Conservation (phyloP, 176 grass and related monocot species). For the Carex scoparia region DNA sequence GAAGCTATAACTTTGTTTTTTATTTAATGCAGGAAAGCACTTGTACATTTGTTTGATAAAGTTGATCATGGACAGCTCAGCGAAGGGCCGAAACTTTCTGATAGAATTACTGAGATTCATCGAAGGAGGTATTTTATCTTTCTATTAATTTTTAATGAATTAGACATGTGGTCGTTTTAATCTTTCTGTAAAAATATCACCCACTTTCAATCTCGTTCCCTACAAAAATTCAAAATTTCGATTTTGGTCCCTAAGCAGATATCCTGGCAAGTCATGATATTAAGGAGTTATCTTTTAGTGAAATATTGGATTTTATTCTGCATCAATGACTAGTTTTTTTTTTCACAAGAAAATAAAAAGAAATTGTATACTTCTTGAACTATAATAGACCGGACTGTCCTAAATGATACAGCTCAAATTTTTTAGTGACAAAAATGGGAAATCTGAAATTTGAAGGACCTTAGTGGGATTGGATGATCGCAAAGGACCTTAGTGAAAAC, state of each 20-base stretch:
- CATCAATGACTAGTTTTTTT: not conserved
- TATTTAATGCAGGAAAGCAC: conserved; percentile 58
- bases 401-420: not conserved
- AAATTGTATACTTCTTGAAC: not conserved
- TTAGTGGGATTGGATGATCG: not conserved
- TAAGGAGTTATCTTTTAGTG: not conserved
- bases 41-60: conserved; percentile 88
- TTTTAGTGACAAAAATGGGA: not conserved
- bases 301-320: not conserved
- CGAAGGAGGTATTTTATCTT: conserved; percentile 47
- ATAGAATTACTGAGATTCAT: conserved; percentile 67
- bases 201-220: not conserved
- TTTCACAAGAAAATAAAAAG: not conserved
- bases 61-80: conserved; percentile 40
- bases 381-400: not conserved
- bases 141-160: not conserved
- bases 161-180: too few relatives aligned
- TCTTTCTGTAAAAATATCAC: not conserved
- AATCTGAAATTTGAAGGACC: not conserved
- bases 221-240: not conserved
- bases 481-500: not conserved
- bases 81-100: conserved; percentile 58
- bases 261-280: not conserved
- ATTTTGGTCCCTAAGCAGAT: not conserved
- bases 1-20: not conserved